phyloP scores from a whole-genome alignment of 1,139 yeast species.

The Taphrina communis region DNA sequence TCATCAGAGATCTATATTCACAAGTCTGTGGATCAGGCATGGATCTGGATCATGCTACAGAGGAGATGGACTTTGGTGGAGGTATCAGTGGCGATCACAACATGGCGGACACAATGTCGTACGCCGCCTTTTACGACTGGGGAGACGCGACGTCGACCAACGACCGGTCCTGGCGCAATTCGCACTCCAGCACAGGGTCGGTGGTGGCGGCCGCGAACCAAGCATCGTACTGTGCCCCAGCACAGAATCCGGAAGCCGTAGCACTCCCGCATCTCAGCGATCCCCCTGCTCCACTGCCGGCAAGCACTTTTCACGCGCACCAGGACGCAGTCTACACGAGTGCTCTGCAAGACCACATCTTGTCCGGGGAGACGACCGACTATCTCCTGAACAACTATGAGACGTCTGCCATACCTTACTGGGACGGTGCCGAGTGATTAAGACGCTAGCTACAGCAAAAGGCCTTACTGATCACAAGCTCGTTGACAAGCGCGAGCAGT shows the following conservation, averaged over 20 bases:
- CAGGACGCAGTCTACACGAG: not conserved
- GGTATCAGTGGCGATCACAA: not conserved
- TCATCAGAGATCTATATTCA: constrained; percentile 1
- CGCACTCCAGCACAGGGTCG: not conserved
- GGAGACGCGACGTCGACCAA: not conserved
- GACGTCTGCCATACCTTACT: not conserved
- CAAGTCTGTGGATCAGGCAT: constrained; percentile 5
- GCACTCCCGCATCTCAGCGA: not conserved
- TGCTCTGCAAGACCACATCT: not conserved
- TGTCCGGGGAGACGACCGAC: constrained; percentile 1
- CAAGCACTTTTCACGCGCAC: constrained; percentile 14
- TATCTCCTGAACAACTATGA: not conserved
- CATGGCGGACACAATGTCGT: not conserved
- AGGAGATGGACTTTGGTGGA: not conserved
- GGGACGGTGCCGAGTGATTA: not conserved
- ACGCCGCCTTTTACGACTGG: not conserved
- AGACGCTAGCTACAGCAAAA: not conserved
- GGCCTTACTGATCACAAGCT: no score
- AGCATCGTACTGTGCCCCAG: not conserved
- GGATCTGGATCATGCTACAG: not conserved
- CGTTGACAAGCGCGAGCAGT: no score
- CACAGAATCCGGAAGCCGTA: constrained; percentile 14
- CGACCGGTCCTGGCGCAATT: not conserved
- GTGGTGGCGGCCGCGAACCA: not conserved
- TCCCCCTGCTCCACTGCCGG: not conserved